phyloP scores from a whole-genome alignment of 2,329 filamentous ascomycete genomes.

The Nemania diffusa region DNA sequence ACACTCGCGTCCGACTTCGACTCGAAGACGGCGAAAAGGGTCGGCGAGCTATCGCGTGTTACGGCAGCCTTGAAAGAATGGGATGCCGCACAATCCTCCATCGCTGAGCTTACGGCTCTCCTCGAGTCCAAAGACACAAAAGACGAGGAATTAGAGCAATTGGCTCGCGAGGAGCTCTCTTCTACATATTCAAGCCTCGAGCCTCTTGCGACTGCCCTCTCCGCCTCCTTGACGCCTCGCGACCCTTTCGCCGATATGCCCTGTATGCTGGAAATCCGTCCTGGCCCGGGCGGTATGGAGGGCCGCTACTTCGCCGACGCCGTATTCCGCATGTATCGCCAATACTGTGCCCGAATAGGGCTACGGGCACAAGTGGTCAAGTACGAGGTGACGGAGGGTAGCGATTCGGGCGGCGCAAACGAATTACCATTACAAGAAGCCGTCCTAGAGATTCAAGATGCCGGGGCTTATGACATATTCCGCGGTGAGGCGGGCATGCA shows the following conservation, averaged over 20 bases:
- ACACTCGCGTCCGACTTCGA: conserved; percentile 67
- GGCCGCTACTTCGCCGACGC: conserved; percentile 90
- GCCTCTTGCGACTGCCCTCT: conserved; percentile 73
- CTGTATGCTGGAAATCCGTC: conserved; percentile 90
- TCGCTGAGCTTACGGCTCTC: conserved; percentile 64
- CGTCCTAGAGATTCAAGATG: conserved; percentile 81
- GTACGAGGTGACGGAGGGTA: conserved; percentile 77
- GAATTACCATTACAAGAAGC: conserved; percentile 84
- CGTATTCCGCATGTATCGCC: conserved; percentile 88
- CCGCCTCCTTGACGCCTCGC: conserved; percentile 81
- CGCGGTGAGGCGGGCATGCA: conserved; percentile 94
- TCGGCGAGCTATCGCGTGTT: conserved; percentile 69
- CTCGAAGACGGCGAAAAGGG: conserved; percentile 65
- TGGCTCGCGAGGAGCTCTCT: conserved; percentile 85
- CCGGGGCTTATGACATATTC: conserved; percentile 82
- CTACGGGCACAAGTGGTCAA: conserved; percentile 77
- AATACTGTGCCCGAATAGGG: conserved; percentile 76
- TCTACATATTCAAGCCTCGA: conserved; percentile 71
- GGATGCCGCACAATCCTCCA: conserved; percentile 63
- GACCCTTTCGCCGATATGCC: conserved; percentile 92
- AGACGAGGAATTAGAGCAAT: conserved; percentile 73
- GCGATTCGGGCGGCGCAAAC: conserved; percentile 61
- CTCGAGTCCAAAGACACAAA: conserved; percentile 60
- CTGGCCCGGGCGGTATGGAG: conserved; percentile 91
- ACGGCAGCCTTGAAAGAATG: conserved; percentile 67